Percentiles rank a stretch among this genome's conserved stretches.
These are phyloP conservation scores for Saccharomyces uvarum DNA, from an alignment of 1,139 yeast species.

Conservation along the genomic window DNA sequence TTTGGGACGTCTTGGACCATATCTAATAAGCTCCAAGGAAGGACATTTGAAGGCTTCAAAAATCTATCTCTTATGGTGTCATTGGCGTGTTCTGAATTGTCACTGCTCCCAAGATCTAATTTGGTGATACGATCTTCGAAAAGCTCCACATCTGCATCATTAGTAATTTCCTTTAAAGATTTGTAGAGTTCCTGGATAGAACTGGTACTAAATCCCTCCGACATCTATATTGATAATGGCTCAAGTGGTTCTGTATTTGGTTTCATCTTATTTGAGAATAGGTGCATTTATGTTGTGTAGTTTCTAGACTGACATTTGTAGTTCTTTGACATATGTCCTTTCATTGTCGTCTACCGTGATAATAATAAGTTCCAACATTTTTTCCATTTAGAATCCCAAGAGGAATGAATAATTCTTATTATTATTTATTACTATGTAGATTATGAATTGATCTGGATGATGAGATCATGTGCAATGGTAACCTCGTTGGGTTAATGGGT, in stretches of 20 bases:
- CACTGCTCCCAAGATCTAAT: neutral
- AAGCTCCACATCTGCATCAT: slow-evolving; percentile 20
- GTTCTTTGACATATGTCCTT: neutral
- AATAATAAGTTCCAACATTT: neutral
- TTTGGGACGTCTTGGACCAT: slow-evolving; percentile 26
- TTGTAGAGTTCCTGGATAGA: slow-evolving; percentile 20
- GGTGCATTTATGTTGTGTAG: neutral
- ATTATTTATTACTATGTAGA: slow-evolving; percentile 1
- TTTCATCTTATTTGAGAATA: neutral
- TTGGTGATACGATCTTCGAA: slow-evolving; percentile 11
- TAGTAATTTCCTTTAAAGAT: slow-evolving; percentile 16
- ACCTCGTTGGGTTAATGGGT: neutral
- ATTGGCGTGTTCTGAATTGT: neutral
- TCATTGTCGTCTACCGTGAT: neutral
- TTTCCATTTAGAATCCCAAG: neutral
- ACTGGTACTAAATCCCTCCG: slow-evolving; percentile 5
- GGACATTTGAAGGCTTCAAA: slow-evolving; percentile 22
- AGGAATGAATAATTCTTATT: neutral
- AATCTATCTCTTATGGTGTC: slow-evolving; percentile 12
- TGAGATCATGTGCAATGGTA: slow-evolving; percentile 1
- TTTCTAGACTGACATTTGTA: neutral
- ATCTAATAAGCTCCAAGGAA: slow-evolving; percentile 30
- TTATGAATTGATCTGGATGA: slow-evolving; percentile 1
- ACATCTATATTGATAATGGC: slow-evolving; percentile 2
- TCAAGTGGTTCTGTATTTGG: neutral